Percentiles rank a stretch among this genome's conserved stretches.
Evolutionary conservation across 805 yeast genomes (phyloP).

Genomic region (Helenozyma baotianmanensis): DNA sequence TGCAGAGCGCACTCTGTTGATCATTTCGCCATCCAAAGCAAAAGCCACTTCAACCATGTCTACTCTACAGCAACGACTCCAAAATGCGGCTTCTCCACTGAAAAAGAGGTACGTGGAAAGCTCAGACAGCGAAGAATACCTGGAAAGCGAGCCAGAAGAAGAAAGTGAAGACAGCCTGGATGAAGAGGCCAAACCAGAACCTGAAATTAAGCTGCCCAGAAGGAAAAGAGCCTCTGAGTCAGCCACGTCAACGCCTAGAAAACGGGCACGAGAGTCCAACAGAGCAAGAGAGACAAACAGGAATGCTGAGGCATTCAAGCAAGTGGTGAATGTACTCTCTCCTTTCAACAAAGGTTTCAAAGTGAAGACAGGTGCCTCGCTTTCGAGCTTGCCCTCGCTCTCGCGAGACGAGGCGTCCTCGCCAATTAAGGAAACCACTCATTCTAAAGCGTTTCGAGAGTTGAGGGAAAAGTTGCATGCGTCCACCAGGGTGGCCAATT

Average conservation of each 20-base stretch:
- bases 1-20: slow-evolving; percentile 12
- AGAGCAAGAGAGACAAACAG: slow-evolving; percentile 11
- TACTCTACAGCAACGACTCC: slow-evolving; percentile 3
- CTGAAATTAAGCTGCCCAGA: slow-evolving; percentile 4
- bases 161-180: slow-evolving; percentile 1
- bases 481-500: slow-evolving; percentile 41
- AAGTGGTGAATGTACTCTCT: slow-evolving; percentile 17
- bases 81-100: slow-evolving; percentile 2
- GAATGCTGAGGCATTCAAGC: slow-evolving; percentile 5
- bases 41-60: slow-evolving; percentile 1
- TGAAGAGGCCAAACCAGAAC: slow-evolving; percentile 4
- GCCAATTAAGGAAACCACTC: slow-evolving; percentile 5
- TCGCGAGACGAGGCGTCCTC: slow-evolving; percentile 9
- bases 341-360: slow-evolving; percentile 23
- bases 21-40: slow-evolving; percentile 13
- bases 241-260: slow-evolving; percentile 3
- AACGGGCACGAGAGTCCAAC: slow-evolving; percentile 2
- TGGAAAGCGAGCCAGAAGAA: not conserved
- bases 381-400: slow-evolving; percentile 18
- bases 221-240: slow-evolving; percentile 4
- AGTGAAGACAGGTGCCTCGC: slow-evolving; percentile 17
- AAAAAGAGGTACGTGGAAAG: slow-evolving; percentile 4
- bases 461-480: slow-evolving; percentile 41
- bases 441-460: slow-evolving; percentile 33
- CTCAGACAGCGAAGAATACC: slow-evolving; percentile 3